Percentiles rank a stretch among this genome's conserved stretches.
phyloP scores from a whole-genome alignment of 139 green algal genomes.

The Micromonas pusilla region DNA sequence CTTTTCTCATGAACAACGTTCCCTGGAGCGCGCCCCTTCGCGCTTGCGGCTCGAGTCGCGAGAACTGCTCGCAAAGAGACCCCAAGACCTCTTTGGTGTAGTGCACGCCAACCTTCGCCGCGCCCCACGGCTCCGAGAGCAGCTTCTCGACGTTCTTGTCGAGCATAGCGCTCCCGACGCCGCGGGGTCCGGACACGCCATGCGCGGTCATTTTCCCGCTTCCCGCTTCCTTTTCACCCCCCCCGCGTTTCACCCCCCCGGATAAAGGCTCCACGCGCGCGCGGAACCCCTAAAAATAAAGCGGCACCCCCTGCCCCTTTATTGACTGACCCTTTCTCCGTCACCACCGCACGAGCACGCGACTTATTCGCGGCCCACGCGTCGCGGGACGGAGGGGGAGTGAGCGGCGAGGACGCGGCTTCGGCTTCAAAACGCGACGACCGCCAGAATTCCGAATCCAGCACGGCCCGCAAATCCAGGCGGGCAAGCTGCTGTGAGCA shows the following conservation, averaged over 20 bases:
- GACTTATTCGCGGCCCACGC: background rate
- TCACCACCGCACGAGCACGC: background rate
- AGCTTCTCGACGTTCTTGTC: background rate
- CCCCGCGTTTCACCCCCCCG: background rate
- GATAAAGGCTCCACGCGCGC: background rate
- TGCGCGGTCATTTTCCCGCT: background rate
- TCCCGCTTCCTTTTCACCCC: background rate
- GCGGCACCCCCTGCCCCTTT: background rate
- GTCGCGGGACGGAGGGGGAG: background rate
- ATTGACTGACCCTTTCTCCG: background rate
- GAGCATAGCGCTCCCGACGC: background rate
- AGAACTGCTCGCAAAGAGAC: background rate
- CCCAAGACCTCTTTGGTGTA: background rate
- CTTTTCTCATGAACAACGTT: background rate
- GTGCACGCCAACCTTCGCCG: background rate
- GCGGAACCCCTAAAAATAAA: background rate
- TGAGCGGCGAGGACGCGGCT: no score
- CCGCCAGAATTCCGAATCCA: no score
- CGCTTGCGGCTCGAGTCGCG: background rate
- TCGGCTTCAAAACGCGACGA: no score
- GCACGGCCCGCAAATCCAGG: no score
- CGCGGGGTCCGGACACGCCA: no score
- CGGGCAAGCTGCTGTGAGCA: no score
- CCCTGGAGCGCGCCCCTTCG: background rate
- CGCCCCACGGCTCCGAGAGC: background rate